phyloP scores from a whole-genome alignment of 164 flowering plant genomes.

The Berberis thunbergii region DNA sequence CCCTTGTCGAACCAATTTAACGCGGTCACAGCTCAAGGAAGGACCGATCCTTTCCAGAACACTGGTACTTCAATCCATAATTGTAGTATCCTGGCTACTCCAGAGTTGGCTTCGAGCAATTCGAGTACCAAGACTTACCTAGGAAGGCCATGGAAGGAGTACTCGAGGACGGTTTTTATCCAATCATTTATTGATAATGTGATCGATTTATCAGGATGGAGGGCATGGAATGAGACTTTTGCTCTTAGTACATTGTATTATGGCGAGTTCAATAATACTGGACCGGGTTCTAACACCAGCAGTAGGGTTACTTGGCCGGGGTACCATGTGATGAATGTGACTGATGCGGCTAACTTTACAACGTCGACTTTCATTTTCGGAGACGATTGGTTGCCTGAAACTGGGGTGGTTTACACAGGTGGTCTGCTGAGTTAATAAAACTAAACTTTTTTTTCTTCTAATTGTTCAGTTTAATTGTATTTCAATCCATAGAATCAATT shows the following conservation, averaged over 20 bases:
- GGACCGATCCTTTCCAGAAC: conserved; percentile 26
- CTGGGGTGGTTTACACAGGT: conserved; percentile 27
- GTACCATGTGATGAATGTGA: conserved; percentile 16
- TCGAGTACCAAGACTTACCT: conserved; percentile 23
- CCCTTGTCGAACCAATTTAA: conserved; percentile 23
- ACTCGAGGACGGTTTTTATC: conserved; percentile 37
- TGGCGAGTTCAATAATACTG: conserved; percentile 34
- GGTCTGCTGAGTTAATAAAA: conserved; percentile 11
- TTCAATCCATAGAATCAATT: no score
- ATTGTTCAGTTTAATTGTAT: no score
- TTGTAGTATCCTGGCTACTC: conserved; percentile 24
- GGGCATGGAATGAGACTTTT: conserved; percentile 31
- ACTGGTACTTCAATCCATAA: conserved; percentile 32
- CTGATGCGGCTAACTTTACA: conserved; percentile 35
- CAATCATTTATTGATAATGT: conserved; percentile 21
- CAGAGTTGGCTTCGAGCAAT: conserved; percentile 23
- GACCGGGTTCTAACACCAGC: conserved; percentile 23
- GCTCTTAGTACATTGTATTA: conserved; percentile 35
- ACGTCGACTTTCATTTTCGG: conserved; percentile 29
- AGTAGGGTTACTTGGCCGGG: conserved; percentile 37
- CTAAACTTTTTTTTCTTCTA: not conserved
- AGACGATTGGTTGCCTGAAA: conserved; percentile 30
- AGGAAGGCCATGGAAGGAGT: conserved; percentile 50
- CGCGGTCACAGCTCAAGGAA: conserved; percentile 33
- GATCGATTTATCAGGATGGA: conserved; percentile 32